phyloP scores from a whole-genome alignment of 495 filamentous ascomycete species.

The Entonaema liquescens region DNA sequence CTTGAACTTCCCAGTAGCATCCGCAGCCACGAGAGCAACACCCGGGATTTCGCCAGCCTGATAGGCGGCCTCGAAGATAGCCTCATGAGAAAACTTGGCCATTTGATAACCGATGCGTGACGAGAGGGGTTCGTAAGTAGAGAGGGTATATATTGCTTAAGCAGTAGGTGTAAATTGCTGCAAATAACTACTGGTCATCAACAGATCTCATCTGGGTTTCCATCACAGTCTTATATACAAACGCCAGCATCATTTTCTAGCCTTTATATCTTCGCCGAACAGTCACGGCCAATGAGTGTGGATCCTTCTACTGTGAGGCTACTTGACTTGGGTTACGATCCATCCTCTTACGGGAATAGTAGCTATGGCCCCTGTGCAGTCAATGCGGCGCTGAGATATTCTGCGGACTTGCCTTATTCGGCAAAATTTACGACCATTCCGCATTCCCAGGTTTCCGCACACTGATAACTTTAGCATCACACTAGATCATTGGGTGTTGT shows the following conservation, averaged over 20 bases:
- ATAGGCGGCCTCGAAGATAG: constrained; percentile 33
- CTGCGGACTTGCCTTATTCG: background rate
- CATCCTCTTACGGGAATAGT: no score
- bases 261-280: background rate
- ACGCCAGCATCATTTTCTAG: background rate
- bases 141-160: background rate
- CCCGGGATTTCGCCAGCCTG: constrained; percentile 36
- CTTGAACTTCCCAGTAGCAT: constrained; percentile 41
- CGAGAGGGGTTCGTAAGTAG: background rate
- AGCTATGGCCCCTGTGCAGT: background rate
- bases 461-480: background rate
- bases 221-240: background rate
- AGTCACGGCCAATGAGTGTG: background rate
- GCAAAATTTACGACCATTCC: background rate
- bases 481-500: background rate
- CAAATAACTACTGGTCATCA: background rate
- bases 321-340: no score
- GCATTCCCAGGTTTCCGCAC: background rate
- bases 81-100: constrained; percentile 23
- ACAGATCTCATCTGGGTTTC: background rate
- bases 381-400: background rate
- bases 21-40: constrained; percentile 22
- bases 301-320: background rate
- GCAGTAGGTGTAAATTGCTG: background rate
- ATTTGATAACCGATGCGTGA: constrained; percentile 1